A percentile compares a stretch with the other conserved stretches of the same genome.
Evolutionary conservation across 2,329 filamentous ascomycete genomes (phyloP).

Genomic region (Mycogone perniciosa): DNA sequence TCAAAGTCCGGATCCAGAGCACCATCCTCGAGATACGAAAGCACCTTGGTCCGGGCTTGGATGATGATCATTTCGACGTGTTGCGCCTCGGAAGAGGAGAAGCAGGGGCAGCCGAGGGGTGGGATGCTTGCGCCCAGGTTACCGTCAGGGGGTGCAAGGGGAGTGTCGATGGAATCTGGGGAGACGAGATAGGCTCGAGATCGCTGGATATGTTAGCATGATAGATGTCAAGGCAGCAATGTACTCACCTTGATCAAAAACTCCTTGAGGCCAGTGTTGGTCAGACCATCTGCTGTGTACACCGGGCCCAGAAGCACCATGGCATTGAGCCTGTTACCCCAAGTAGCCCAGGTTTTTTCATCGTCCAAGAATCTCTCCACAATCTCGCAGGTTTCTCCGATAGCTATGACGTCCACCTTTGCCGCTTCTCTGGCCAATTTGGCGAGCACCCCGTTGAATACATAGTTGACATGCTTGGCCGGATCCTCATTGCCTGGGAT

Average conservation of each 20-base stretch:
- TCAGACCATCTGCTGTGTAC: constrained; percentile 32
- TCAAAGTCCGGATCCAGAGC: constrained; percentile 33
- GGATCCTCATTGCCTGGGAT: constrained; percentile 54
- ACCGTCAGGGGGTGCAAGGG: constrained; percentile 47
- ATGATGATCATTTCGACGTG: constrained; percentile 59
- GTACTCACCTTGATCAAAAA: constrained; percentile 48
- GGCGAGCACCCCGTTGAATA: constrained; percentile 59
- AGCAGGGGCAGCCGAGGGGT: constrained; percentile 56
- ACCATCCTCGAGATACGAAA: constrained; percentile 57
- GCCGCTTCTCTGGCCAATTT: constrained; percentile 42
- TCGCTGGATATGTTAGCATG: constrained; percentile 35
- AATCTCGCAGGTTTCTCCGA: constrained; percentile 59
- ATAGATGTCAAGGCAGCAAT: too few relatives aligned
- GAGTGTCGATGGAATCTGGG: constrained; percentile 42
- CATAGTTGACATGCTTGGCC: constrained; percentile 55
- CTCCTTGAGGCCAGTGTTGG: constrained; percentile 37
- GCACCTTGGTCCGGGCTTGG: constrained; percentile 43
- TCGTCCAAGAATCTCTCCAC: constrained; percentile 53
- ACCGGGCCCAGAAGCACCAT: constrained; percentile 46
- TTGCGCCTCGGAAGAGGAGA: constrained; percentile 57
- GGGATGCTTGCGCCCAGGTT: constrained; percentile 38
- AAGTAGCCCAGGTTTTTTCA: constrained; percentile 43
- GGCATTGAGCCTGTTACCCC: constrained; percentile 39
- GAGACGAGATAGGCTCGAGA: constrained; percentile 57
- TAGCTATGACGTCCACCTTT: constrained; percentile 62